These are phyloP conservation scores for Iris macrosiphon DNA, from an alignment of 106 monocot species.

Conservation along the genomic window DNA sequence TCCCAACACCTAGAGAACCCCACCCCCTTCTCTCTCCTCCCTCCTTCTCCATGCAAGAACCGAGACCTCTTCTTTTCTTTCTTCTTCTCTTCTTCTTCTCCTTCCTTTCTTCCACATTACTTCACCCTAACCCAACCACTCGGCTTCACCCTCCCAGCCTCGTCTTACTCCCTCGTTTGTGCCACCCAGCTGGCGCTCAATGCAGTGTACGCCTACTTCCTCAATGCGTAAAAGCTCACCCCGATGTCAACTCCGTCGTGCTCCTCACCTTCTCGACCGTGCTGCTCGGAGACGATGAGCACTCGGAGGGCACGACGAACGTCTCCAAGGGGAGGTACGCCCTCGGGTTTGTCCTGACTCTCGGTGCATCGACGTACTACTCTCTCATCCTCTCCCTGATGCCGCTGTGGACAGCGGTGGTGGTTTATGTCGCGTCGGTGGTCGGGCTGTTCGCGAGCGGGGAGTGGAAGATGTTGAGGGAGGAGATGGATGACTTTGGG, in stretches of 20 bases:
- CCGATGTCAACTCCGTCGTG: constrained; percentile 5
- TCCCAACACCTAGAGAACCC: no score
- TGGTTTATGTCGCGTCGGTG: constrained; percentile 5
- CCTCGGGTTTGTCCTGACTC: constrained; percentile 20
- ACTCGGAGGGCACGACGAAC: background rate
- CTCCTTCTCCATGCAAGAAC: no score
- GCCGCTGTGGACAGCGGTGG: constrained; percentile 8
- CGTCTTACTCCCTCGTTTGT: constrained; percentile 5
- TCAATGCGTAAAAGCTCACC: constrained; percentile 1
- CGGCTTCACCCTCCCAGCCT: constrained; percentile 6
- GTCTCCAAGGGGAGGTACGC: constrained; percentile 9
- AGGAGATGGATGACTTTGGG: constrained; percentile 5
- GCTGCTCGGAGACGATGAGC: background rate
- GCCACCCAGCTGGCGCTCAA: constrained; percentile 3
- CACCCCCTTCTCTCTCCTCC: no score
- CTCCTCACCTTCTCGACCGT: constrained; percentile 5
- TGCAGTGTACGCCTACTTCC: constrained; percentile 2
- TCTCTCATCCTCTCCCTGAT: constrained; percentile 28
- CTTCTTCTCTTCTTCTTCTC: no score
- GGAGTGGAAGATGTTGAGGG: constrained; percentile 12
- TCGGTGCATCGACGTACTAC: constrained; percentile 26
- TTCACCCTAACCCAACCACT: no score
- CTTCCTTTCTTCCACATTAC: no score
- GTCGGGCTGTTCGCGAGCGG: constrained; percentile 22
- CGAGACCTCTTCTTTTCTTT: no score